A percentile compares a stretch with the other conserved stretches of the same genome.
phyloP scores from a whole-genome alignment of 352 stramenopile genomes.

The Globisporangium okanoganense region DNA sequence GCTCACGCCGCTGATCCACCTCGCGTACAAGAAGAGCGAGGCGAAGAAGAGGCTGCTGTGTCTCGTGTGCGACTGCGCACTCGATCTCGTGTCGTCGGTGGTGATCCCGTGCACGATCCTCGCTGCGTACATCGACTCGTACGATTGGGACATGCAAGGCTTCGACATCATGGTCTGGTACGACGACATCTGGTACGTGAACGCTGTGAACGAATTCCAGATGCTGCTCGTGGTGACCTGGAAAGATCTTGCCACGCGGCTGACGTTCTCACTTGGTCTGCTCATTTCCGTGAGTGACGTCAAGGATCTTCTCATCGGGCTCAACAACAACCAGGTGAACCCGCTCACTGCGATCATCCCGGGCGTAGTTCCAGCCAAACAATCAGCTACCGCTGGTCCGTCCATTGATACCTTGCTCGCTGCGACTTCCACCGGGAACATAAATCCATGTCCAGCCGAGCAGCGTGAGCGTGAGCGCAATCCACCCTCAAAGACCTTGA shows the following conservation, averaged over 20 bases:
- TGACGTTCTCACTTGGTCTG: conserved; percentile 8
- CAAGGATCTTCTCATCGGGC: neutral
- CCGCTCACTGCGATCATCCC: neutral
- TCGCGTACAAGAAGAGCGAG: neutral
- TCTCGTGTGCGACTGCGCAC: neutral
- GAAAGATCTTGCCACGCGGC: neutral
- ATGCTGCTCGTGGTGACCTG: conserved; percentile 7
- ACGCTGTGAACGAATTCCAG: conserved; percentile 4
- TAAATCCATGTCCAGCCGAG: neutral
- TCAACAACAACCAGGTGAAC: neutral
- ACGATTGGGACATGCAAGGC: neutral
- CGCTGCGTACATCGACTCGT: neutral
- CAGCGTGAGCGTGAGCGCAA: too few species aligned
- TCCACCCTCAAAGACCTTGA: too few species aligned
- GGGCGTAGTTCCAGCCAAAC: neutral
- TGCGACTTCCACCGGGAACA: too few species aligned
- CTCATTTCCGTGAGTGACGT: neutral
- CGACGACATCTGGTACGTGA: neutral
- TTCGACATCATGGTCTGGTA: neutral
- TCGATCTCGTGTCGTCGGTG: neutral
- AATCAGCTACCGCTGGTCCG: neutral
- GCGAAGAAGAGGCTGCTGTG: neutral
- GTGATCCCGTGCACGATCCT: neutral
- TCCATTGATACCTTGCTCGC: neutral
- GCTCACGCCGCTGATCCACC: neutral